Conservation (phyloP, 1,284 basidiomycete genomes). For the Irpex sp. region DNA sequence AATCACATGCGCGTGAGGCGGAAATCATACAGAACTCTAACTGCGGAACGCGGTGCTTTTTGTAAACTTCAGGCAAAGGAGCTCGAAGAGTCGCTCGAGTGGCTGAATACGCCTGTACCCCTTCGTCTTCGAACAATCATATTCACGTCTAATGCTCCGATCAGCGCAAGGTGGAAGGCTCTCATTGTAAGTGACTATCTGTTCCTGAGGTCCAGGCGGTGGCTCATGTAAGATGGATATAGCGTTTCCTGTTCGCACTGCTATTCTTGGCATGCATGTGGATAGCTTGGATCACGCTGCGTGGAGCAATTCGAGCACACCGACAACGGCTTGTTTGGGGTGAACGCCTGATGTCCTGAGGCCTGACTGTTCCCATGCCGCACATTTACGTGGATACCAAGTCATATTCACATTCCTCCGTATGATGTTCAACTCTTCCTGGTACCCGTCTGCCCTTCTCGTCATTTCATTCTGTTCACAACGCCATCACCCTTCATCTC, state of each 20-base stretch:
- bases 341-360: conserved; percentile 52
- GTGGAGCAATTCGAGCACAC: conserved; percentile 66
- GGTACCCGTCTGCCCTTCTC: too few relatives aligned
- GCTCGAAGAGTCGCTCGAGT: conserved; percentile 57
- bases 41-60: background rate
- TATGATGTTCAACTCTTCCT: too few relatives aligned
- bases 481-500: too few relatives aligned
- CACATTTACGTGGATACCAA: too few relatives aligned
- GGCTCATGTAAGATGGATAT: background rate
- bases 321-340: conserved; percentile 73
- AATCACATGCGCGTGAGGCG: background rate
- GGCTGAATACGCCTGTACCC: conserved; percentile 72
- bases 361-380: background rate
- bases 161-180: conserved; percentile 61
- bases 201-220: background rate
- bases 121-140: conserved; percentile 67
- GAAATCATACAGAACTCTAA: background rate
- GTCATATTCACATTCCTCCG: too few relatives aligned
- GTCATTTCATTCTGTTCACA: too few relatives aligned
- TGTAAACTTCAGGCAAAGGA: conserved; percentile 44
- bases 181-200: conserved; percentile 34
- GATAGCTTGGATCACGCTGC: conserved; percentile 56
- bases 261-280: conserved; percentile 53
- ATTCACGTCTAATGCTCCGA: conserved; percentile 65
- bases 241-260: conserved; percentile 52